These are phyloP conservation scores for Panus rudis DNA, from an alignment of 768 basidiomycete species.

Conservation along the genomic window DNA sequence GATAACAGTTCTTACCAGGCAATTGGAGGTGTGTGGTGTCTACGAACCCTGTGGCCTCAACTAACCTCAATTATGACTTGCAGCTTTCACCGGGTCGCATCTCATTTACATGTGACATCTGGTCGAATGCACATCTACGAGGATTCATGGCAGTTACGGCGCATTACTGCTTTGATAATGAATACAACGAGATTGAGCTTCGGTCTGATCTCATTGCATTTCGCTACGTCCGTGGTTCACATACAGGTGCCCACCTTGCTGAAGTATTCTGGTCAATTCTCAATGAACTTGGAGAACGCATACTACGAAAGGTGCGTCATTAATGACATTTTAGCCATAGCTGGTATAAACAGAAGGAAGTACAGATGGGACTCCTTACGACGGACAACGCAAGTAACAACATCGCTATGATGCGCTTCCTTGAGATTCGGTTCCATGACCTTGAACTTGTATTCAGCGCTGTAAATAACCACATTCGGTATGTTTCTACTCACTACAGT, in stretches of 20 bases:
- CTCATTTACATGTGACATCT: conserved; percentile 28
- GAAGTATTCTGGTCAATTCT: neutral
- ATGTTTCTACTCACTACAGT: too few relatives aligned
- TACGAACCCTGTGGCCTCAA: too few relatives aligned
- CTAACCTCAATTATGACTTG: too few relatives aligned
- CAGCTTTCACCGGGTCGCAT: too few relatives aligned
- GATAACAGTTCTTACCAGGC: too few relatives aligned
- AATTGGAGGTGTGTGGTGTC: too few relatives aligned
- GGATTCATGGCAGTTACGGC: conserved; percentile 38
- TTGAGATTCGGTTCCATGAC: neutral
- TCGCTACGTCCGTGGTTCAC: neutral
- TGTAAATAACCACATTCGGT: neutral
- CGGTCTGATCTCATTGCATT: neutral
- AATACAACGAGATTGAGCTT: too few relatives aligned
- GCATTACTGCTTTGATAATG: too few relatives aligned
- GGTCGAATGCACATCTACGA: conserved; percentile 26
- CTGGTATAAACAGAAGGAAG: too few relatives aligned
- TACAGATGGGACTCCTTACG: neutral
- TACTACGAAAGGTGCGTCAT: too few relatives aligned
- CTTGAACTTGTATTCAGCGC: neutral
- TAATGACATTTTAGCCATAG: too few relatives aligned
- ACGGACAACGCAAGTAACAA: neutral
- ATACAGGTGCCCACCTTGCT: neutral
- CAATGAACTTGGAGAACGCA: neutral
- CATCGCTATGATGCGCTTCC: neutral